Evolutionary conservation across 2,329 filamentous ascomycete genomes (phyloP).

Genomic region (Penicillium decumbens): DNA sequence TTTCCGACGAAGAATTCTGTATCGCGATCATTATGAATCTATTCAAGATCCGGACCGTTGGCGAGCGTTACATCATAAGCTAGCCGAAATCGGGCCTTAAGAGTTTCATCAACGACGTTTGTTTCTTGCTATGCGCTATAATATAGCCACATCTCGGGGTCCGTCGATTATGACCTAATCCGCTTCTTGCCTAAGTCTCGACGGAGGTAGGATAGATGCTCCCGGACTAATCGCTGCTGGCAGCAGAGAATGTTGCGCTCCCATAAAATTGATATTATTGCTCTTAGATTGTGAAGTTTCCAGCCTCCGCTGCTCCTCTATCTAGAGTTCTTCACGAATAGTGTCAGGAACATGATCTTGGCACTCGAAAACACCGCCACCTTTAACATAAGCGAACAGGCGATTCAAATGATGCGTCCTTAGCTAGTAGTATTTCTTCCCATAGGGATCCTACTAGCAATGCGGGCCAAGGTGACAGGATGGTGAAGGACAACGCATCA

Average conservation of each 20-base stretch:
- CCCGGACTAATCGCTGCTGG: no score
- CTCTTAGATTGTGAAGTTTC: slow-evolving; percentile 9
- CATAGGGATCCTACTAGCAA: slow-evolving; percentile 14
- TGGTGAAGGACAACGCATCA: slow-evolving; percentile 8
- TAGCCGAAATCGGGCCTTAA: slow-evolving; percentile 11
- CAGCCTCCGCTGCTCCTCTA: slow-evolving; percentile 10
- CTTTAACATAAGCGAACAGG: slow-evolving; percentile 5
- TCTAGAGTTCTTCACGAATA: slow-evolving; percentile 11
- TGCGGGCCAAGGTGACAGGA: slow-evolving; percentile 14
- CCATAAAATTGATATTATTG: slow-evolving; percentile 11
- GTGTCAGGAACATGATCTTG: slow-evolving; percentile 7
- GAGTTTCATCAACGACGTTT: slow-evolving; percentile 5
- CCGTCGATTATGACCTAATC: slow-evolving; percentile 6
- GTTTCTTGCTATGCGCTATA: slow-evolving; percentile 9
- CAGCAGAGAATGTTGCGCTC: neutral
- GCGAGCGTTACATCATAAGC: slow-evolving; percentile 10
- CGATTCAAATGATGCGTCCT: slow-evolving; percentile 2
- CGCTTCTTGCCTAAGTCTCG: neutral
- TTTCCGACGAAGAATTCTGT: slow-evolving; percentile 7
- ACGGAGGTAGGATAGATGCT: no score
- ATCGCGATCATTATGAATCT: slow-evolving; percentile 10
- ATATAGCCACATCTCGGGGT: slow-evolving; percentile 6
- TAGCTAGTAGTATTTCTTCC: slow-evolving; percentile 17
- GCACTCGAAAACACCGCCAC: slow-evolving; percentile 3
- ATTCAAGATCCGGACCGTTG: slow-evolving; percentile 11